These are phyloP conservation scores for Aspergillus mulundensis DNA, from an alignment of 495 filamentous ascomycete genomes.

Conservation along the genomic window DNA sequence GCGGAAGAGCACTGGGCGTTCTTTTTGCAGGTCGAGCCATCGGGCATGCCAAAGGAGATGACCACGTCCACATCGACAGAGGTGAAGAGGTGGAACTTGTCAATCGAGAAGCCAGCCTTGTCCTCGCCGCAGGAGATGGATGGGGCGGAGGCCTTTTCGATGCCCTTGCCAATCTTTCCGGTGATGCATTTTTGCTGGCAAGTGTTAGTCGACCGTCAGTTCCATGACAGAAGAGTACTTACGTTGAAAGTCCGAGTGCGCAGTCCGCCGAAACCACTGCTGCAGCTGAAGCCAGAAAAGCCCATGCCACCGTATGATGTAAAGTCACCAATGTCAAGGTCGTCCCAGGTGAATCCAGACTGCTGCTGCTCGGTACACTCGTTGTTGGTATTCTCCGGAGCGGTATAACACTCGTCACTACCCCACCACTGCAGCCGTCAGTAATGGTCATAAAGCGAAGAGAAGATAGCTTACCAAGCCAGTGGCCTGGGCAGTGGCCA, in stretches of 20 bases:
- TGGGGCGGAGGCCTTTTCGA: slow-evolving; percentile 33
- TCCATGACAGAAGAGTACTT: not conserved
- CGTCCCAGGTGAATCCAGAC: slow-evolving; percentile 66
- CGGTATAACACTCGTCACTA: slow-evolving; percentile 56
- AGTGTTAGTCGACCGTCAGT: not conserved
- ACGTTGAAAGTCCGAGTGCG: slow-evolving; percentile 5
- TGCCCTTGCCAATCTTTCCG: slow-evolving; percentile 44
- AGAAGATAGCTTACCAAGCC: slow-evolving; percentile 25
- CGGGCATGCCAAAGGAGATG: slow-evolving; percentile 79
- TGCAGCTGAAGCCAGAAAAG: slow-evolving; percentile 69
- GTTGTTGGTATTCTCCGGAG: slow-evolving; percentile 73
- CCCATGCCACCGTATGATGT: slow-evolving; percentile 62
- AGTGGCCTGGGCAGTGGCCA: slow-evolving; percentile 32
- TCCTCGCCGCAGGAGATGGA: slow-evolving; percentile 52
- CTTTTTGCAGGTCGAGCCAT: slow-evolving; percentile 74
- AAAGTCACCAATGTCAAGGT: slow-evolving; percentile 60
- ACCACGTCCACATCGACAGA: slow-evolving; percentile 72
- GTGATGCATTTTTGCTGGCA: slow-evolving; percentile 61
- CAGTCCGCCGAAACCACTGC: slow-evolving; percentile 44
- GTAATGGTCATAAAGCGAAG: not conserved
- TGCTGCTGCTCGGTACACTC: slow-evolving; percentile 64
- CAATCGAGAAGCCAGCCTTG: slow-evolving; percentile 68
- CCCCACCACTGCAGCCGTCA: slow-evolving; percentile 45
- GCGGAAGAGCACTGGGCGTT: slow-evolving; percentile 56
- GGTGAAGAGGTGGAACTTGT: slow-evolving; percentile 63